phyloP scores from a whole-genome alignment of 345 rosid species.

The Murraya koenigii region DNA sequence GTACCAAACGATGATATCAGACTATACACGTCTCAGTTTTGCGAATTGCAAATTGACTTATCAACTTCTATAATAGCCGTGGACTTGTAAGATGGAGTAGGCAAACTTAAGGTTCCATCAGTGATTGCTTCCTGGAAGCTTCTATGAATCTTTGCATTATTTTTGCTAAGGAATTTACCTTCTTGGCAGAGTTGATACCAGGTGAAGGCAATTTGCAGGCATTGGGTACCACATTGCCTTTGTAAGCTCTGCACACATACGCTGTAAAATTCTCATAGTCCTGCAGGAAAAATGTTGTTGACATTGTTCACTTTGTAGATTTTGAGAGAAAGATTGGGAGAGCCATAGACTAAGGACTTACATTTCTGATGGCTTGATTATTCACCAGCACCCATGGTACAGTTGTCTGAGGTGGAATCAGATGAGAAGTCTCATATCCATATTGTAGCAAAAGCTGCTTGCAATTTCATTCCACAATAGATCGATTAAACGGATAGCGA shows the following conservation, averaged over 20 bases:
- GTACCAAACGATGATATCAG: neutral
- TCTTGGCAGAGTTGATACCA: neutral
- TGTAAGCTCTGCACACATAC: conserved; percentile 38
- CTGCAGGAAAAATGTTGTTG: conserved; percentile 22
- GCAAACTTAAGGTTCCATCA: neutral
- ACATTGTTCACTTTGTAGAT: neutral
- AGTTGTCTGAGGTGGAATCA: conserved; percentile 30
- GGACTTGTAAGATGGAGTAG: neutral
- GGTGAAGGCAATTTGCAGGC: conserved; percentile 23
- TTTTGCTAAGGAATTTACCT: conserved; percentile 3
- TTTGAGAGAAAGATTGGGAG: neutral
- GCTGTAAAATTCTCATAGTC: conserved; percentile 29
- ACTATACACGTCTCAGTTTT: neutral
- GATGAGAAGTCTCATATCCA: conserved; percentile 33
- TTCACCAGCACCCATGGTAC: conserved; percentile 46
- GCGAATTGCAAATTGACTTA: neutral
- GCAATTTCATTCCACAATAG: neutral
- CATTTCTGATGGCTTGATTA: conserved; percentile 27
- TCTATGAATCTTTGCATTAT: neutral
- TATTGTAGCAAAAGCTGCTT: conserved; percentile 30
- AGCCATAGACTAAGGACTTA: conserved; percentile 5
- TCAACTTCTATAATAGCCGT: neutral
- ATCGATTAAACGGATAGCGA: neutral
- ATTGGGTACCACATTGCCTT: conserved; percentile 24
- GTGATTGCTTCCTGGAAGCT: neutral